Evolutionary conservation across 2,329 filamentous ascomycete species (phyloP), one percentile per base, ranked within the genome.

Genomic region (Chaetomium sp.): DNA sequence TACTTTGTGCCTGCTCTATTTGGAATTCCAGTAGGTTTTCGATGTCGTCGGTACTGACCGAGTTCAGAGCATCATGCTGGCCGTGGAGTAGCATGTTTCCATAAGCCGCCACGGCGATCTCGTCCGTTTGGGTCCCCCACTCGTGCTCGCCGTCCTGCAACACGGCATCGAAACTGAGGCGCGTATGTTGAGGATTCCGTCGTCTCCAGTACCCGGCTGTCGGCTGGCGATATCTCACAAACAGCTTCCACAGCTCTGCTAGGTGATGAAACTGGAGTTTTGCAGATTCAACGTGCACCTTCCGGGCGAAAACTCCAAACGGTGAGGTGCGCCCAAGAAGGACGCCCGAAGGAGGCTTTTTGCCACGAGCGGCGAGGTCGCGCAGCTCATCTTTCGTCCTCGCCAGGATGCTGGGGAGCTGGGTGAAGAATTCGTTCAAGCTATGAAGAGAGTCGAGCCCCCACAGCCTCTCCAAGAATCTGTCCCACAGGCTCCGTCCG

Each of bases 11-110:
- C 68, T 90, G 85, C 60, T 89, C 86, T 40, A 97, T 86, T 66
- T 96, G 91, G 63, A 94, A 95, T 62, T 95, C 89, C 19, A 97
- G 73, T 34, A 96, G 74, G 35, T 81, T 82, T 67, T 95, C 89
- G 6, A 94, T 77, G 66, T 95, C 90, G 62, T 92, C 86, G 0
- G 83, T 84, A 69, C 89, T 94, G 53, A 89, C 78, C 2, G 78
- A 70, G 19, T 27, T 27, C 12, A 79, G 60, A 1, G 72, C 42
- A 6, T 52, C 44, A n/a, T 62, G 57, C 19, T 56, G 41, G 8
- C 56, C 52, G 4, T 75, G 72, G n/a, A 70, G 71, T 42, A 79
- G 70, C 72, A 80, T 76, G 54, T 78, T 76, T 5, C 78, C 79
- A 55, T 83, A 82, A 0, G 74, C 72, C 2, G 79, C 74, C 44